Evolutionary conservation across 108 stramenopile species (phyloP), one percentile per base, ranked within the genome.

Genomic region (Cyclostephanos invisitatus): DNA sequence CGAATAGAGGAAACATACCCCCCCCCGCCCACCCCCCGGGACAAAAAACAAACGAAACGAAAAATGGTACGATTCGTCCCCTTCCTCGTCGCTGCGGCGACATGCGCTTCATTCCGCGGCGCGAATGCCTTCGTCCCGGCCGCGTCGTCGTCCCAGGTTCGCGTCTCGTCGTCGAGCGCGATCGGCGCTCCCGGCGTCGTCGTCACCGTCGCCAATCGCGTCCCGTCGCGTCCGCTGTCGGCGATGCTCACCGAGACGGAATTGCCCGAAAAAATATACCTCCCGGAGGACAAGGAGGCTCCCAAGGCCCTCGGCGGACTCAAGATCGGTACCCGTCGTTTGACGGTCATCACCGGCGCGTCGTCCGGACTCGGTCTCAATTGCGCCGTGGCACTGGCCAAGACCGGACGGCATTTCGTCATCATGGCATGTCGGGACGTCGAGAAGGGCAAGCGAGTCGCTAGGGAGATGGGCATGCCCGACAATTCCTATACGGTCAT

Each of bases 401-500:
- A 94, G 68, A 84, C 90, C 50, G 96, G 96, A 10, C 77, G 90
- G 49, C 91, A 96, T 74, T 95, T 91, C 80, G 93, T 98, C 47
- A 85, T 98, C 82, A 93, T 95, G 91, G 97, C 96, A 12, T 85
- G 85, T 40, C 90, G 97, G 35, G 92, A 97, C 44, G 87, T 94
- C 29, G 95, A 96, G 58, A 93, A 93, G 75, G 91, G 75, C 58
- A 93, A 96, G 78, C 82, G 77, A 80, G 90, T 89, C 57, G 92
- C 90, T 56, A 84, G 90, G 68, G 92, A 94, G 69, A 81, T 73
- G 55, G 80, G 82, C 51, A 67, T 91, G 72, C 90, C 92, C 28
- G 87, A 91, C 7, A 70, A 70, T 20, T 91, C 92, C 7, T 94
- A 91, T 77, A 80, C 83, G 18, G 88, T 91, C 37, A 93, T 96